Evolutionary conservation across 2,329 filamentous ascomycete species (phyloP), one percentile per base, ranked within the genome.

Genomic region (Aureobasidium leucospermi): DNA sequence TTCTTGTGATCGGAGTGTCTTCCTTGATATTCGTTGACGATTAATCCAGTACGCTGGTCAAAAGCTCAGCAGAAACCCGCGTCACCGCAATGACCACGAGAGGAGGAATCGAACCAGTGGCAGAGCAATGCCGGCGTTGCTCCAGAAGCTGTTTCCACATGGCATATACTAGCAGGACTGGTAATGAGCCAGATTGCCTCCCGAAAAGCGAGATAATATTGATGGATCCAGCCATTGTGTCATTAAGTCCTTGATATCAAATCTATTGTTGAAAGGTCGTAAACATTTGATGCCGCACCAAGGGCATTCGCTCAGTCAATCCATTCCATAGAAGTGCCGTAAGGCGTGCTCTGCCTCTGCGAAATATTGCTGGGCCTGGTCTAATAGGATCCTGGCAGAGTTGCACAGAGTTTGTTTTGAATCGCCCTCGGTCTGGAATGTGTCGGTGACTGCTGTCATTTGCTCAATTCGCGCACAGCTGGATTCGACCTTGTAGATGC

Each of bases 401-500:
- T 57, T 57, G 52, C 52, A 57, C 10, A 58, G 34, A 16, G 23
- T 48, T 19, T 32, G 10, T 19, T 13, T 38, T 2, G 42, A 58
- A 1, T 41, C 43, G 7, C 10, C 34, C 34, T 58, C 43, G 32
- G 43, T 15, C 13, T 47, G 34, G 3, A 58, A 58, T 23, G 55
- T 48, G n/a, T 58, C 43, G 55, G 42, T 16, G n/a, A 58, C 43
- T 15, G 43, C 42, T 31, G 55, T 58, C 23, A 58, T 15, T 58
- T 58, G 55, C 55, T 58, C 55, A 11, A 58, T 58, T 8, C 43
- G 31, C 28, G 43, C 43, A 23, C 55, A 58, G 10, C 4, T 48
- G 3, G 43, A 58, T 8, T 58, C 34, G 19, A 58, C 42, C 8
- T 58, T 58, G 55, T 58, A 58, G 23, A 58, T 32, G 34, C 55